These are phyloP conservation scores for Leptographium galeiforme DNA, from an alignment of 2,329 filamentous ascomycete species.

Conservation along the genomic window DNA sequence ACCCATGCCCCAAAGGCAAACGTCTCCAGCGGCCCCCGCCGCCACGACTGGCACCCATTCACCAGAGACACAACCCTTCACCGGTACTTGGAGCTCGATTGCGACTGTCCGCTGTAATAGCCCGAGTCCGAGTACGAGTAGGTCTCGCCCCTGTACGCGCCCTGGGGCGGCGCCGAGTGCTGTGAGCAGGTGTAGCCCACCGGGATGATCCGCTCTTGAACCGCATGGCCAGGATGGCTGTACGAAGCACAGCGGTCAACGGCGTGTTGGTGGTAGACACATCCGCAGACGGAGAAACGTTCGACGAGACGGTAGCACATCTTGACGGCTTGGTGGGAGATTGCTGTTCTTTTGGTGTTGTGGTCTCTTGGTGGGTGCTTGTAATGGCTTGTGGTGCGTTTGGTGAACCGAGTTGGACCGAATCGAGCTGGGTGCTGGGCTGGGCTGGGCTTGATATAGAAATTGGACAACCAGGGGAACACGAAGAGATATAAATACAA, in stretches of 20 bases:
- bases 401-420: not conserved
- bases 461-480: not conserved
- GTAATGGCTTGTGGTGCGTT: not conserved
- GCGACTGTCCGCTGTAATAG: constrained; percentile 36
- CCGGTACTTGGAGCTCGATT: constrained; percentile 29
- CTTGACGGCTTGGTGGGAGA: constrained; percentile 12
- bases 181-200: constrained; percentile 67
- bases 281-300: constrained; percentile 74
- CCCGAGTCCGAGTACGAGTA: constrained; percentile 40
- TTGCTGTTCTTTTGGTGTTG: not conserved
- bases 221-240: constrained; percentile 55
- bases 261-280: constrained; percentile 77
- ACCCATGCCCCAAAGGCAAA: constrained; percentile 35
- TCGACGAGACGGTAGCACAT: constrained; percentile 89
- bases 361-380: not conserved
- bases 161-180: constrained; percentile 29
- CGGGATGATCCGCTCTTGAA: constrained; percentile 63
- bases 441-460: not conserved
- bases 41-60: constrained; percentile 29
- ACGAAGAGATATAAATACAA: constrained; percentile 7
- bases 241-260: constrained; percentile 71
- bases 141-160: constrained; percentile 24
- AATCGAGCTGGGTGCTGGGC: not conserved
- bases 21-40: constrained; percentile 23
- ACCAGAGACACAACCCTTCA: constrained; percentile 42